Conservation (phyloP, 148 eudicot genomes). For the Rhododendron kiyosumense region DNA sequence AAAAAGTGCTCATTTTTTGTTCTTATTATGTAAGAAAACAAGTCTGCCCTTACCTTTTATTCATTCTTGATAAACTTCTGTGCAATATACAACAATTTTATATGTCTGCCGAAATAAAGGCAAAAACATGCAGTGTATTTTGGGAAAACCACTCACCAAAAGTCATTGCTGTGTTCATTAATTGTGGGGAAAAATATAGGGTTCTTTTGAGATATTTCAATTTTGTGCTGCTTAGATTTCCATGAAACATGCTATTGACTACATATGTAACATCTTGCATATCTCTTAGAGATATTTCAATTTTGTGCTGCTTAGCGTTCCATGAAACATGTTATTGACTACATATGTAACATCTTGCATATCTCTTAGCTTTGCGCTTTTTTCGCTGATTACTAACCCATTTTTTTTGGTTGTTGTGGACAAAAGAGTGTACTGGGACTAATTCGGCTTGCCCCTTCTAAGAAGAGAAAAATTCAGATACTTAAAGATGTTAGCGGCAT, state of each 20-base stretch:
- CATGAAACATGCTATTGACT: background rate
- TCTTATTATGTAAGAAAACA: background rate
- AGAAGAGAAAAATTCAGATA: slow-evolving; percentile 30
- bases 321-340: background rate
- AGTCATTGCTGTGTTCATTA: background rate
- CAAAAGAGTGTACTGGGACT: slow-evolving; percentile 27
- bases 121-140: background rate
- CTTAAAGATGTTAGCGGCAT: slow-evolving; percentile 34
- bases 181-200: background rate
- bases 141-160: background rate
- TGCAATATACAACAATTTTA: background rate
- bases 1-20: background rate
- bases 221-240: background rate
- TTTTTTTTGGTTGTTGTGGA: background rate
- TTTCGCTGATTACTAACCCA: background rate
- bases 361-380: background rate
- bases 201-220: background rate
- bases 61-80: background rate
- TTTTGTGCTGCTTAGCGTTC: background rate
- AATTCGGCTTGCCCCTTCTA: slow-evolving; percentile 29
- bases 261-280: background rate
- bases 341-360: background rate
- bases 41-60: background rate
- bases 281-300: background rate
- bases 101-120: background rate